Percentiles rank a stretch among this genome's conserved stretches.
Evolutionary conservation across 2,329 filamentous ascomycete species (phyloP).

Genomic region (Phialophora chinensis): DNA sequence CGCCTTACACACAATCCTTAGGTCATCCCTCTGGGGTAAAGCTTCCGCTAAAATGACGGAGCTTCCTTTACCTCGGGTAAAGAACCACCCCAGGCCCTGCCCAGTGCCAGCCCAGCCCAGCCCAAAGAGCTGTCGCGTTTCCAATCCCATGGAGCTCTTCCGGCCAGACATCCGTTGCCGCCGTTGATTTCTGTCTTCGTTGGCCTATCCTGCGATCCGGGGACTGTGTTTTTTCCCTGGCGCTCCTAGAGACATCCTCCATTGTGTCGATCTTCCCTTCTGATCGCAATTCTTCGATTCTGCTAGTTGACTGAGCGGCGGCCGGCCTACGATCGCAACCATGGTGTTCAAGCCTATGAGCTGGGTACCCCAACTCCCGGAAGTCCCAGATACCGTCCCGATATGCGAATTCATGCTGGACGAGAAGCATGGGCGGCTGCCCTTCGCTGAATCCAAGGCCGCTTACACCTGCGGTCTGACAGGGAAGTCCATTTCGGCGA

Average conservation of each 20-base stretch:
- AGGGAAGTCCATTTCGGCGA: slow-evolving; percentile 68
- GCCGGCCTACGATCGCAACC: background rate
- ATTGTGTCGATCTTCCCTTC: background rate
- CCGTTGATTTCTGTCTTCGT: background rate
- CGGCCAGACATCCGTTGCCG: background rate
- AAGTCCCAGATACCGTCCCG: slow-evolving; percentile 74
- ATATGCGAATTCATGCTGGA: slow-evolving; percentile 78
- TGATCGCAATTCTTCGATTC: background rate
- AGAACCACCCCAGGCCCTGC: background rate
- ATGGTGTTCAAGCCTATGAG: slow-evolving; percentile 56
- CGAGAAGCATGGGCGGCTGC: slow-evolving; percentile 70
- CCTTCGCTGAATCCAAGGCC: slow-evolving; percentile 67
- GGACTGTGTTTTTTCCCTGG: background rate
- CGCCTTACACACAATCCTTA: background rate
- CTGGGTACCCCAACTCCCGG: slow-evolving; percentile 51
- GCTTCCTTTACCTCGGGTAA: slow-evolving; percentile 15
- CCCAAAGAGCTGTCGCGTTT: background rate
- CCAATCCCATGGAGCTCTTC: slow-evolving; percentile 18
- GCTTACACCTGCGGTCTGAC: slow-evolving; percentile 80
- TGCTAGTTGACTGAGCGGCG: background rate
- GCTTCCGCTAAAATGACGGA: background rate
- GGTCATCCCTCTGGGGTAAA: background rate
- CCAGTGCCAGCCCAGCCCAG: background rate
- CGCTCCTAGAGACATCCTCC: background rate
- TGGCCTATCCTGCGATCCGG: background rate